phyloP scores from a whole-genome alignment of 805 yeast genomes.

The Hanseniaspora occidentalis region DNA sequence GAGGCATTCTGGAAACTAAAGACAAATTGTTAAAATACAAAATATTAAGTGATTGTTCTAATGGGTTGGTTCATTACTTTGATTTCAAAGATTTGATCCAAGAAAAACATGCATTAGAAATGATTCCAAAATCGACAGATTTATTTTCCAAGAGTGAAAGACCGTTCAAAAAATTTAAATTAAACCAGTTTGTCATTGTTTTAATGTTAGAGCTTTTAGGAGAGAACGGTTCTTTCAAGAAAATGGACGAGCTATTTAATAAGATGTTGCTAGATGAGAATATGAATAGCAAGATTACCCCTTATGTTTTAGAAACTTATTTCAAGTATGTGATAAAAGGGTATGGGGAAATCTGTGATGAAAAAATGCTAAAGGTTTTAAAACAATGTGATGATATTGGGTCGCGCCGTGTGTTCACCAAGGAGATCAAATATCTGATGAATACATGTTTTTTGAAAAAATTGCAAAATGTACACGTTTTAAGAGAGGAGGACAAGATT shows the following conservation, averaged over 20 bases:
- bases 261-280: not conserved
- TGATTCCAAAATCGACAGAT: conserved; percentile 5
- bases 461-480: not conserved
- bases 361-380: not conserved
- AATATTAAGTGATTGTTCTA: not conserved
- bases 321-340: not conserved
- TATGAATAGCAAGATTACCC: not conserved
- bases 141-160: not conserved
- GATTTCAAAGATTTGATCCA: conserved; percentile 1
- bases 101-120: conserved; percentile 1
- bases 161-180: conserved; percentile 6
- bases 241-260: not conserved
- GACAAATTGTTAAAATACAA: not conserved
- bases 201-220: conserved; percentile 12
- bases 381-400: not conserved
- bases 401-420: not conserved
- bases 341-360: not conserved
- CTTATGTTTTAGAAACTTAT: not conserved
- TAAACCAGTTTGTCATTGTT: conserved; percentile 12
- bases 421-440: not conserved
- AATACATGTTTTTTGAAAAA: not conserved
- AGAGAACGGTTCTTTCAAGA: conserved; percentile 9
- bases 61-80: not conserved
- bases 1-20: not conserved
- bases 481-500: not conserved